Conservation (phyloP, 2,329 filamentous ascomycete genomes). For the Fusarium solani-melongenae region DNA sequence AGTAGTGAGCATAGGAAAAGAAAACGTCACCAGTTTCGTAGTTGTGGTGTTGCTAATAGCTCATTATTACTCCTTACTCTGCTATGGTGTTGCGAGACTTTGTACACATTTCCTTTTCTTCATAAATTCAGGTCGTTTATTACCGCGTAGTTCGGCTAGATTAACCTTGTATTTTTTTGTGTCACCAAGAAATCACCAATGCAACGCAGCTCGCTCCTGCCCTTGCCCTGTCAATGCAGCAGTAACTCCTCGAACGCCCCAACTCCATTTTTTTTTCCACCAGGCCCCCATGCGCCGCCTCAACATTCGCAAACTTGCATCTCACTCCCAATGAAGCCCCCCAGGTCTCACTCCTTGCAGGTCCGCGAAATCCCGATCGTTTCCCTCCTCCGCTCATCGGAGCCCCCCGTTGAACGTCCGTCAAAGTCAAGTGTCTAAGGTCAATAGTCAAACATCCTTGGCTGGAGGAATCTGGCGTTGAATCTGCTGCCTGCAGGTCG, state of each 20-base stretch:
- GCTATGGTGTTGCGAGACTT: background rate
- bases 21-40: background rate
- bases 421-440: background rate
- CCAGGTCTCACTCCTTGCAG: background rate
- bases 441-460: background rate
- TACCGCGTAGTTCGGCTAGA: background rate
- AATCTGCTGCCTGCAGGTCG: background rate
- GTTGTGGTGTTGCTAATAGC: background rate
- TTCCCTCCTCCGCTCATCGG: background rate
- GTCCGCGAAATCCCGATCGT: background rate
- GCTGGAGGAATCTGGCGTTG: background rate
- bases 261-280: slow-evolving; percentile 2
- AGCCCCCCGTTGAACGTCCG: background rate
- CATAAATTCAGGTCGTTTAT: background rate
- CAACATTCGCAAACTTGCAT: background rate
- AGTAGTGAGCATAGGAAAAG: background rate
- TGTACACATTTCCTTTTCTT: background rate
- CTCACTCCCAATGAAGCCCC: background rate
- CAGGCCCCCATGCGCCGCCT: background rate
- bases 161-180: background rate
- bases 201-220: background rate
- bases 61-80: background rate
- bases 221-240: background rate
- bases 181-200: background rate
- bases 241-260: background rate